Conservation (phyloP, 768 basidiomycete species). For the Goffeauzyma gilvescens region DNA sequence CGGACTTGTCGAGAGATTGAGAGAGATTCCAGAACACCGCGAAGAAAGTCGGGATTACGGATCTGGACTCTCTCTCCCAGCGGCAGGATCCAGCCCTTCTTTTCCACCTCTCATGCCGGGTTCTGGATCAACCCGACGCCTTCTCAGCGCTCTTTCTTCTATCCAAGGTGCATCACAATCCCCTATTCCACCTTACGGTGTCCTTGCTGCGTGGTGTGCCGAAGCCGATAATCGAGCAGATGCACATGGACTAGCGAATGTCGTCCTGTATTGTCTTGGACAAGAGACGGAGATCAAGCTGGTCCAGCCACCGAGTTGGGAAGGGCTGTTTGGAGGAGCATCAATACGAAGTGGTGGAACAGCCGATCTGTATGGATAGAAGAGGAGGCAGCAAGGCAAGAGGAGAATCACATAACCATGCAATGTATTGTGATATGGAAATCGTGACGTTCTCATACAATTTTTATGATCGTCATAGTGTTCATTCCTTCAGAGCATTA, state of each 20-base stretch:
- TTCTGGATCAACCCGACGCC: background rate
- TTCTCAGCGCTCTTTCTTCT: background rate
- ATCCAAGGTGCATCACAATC: too few species aligned
- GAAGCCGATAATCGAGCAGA: conserved; percentile 8
- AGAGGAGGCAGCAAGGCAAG: background rate
- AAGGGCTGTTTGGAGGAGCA: conserved; percentile 1
- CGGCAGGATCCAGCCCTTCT: background rate
- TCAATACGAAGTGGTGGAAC: background rate
- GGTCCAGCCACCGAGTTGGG: conserved; percentile 1
- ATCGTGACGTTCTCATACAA: background rate
- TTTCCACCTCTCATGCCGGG: background rate
- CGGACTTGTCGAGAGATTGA: too few species aligned
- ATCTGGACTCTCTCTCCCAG: background rate
- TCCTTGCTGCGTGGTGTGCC: conserved; percentile 1
- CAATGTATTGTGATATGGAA: too few species aligned
- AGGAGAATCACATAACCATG: too few species aligned
- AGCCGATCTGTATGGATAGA: conserved; percentile 2
- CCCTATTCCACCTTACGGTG: background rate
- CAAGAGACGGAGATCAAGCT: background rate
- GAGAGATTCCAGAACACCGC: too few species aligned
- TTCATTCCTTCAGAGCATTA: too few species aligned
- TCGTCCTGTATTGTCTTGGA: conserved; percentile 1
- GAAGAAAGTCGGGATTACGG: background rate
- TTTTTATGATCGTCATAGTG: too few species aligned
- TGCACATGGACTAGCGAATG: background rate